Base-by-base conservation (phyloP, 306 rosid genomes). In the Dryas drummondii region DNA sequence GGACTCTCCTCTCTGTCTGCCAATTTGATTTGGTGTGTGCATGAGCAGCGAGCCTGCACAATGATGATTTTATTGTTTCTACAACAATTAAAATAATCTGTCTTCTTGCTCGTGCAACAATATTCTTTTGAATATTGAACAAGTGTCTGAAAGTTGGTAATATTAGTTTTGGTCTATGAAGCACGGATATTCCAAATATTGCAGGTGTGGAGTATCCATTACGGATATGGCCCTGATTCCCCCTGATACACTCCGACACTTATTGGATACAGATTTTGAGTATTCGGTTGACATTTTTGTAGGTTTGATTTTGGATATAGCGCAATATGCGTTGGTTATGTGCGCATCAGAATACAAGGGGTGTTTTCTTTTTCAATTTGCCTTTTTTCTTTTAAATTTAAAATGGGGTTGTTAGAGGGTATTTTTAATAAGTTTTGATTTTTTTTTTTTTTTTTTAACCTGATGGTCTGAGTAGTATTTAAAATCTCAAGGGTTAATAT, bases 141-240 rank as follows among this genome's bases (percentile, higher is more conserved):
- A 2, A 55, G n/a, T 41, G 4, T 19, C 16, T 45, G 53, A 66
- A 44, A 66, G 27, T 45, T 66, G 70, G 17, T 66, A 66, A 47
- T 44, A 48, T 44, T 65, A 19, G 70, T 41, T 55, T 63, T 63
- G 6, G 50, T 63, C 27, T 9, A 40, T 41, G 68, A 63, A 63
- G 49, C 50, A 44, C 14, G 48, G 68, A n/a, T 64, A 42, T 64
- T 64, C 66, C 68, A 64, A 64, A 64, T 64, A n/a, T 64, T 64
- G 51, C 50, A 42, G 50, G 27, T 64, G 26, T 44, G 22, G 50
- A 63, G 50, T 63, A 63, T 63, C 68, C 68, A 6, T 9, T 16
- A 45, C 16, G 40, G 52, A 45, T 66, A 19, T 66, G n/a, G 40
- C 37, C 70, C 37, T 66, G 53, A 17, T 14, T 16, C n/a, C 53